Base-by-base conservation (phyloP, 768 basidiomycete species). In the Aureoboletus auriporus region DNA sequence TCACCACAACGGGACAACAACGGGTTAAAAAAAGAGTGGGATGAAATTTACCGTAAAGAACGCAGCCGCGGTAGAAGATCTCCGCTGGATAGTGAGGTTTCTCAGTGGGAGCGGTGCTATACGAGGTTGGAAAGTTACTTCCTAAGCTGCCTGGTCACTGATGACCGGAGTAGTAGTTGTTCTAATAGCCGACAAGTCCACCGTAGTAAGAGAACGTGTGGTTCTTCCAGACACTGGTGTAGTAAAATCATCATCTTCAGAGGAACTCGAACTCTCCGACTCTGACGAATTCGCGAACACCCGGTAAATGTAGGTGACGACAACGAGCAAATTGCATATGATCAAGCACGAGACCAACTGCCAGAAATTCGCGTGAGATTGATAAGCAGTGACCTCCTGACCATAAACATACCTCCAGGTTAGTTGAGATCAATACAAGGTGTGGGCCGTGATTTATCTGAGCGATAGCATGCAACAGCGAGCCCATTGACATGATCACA, bases 211-310 rank as follows among this genome's bases (percentile, higher is more conserved):
- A 11, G 42, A 13, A 26, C 7, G 29, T 6, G 16, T 2, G 27
- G 8, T 4, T 20, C n/a, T 26, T 20, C 39, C 27, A n/a, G 36
- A n/a, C 12, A n/a, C 9, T n/a, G 16, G 33, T 5, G 41, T 46
- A 14, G 45, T 53, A 39, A 45, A 53, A 42, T 50, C 50, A 23
- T 49, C 58, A 14, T 53, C 53, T 13, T 55, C 41, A 11, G 13
- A 35, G 14, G 44, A 30, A 35, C 16, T 33, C 33, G 20, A 23
- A 23, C 14, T 29, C 35, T 29, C 46, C 17, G 42, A 39, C 5
- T 40, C 39, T 5, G 54, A 38, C 20, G 46, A 13, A 5, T 17
- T 17, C 20, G 11, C 17, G 23, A 28, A 40, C 33, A 37, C 36
- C 42, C 43, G 41, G 27, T 48, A 48, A 16, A 44, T 14, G 26